These are phyloP conservation scores for Aspergillus unguis DNA, from an alignment of 2,329 filamentous ascomycete genomes.

Conservation along the genomic window DNA sequence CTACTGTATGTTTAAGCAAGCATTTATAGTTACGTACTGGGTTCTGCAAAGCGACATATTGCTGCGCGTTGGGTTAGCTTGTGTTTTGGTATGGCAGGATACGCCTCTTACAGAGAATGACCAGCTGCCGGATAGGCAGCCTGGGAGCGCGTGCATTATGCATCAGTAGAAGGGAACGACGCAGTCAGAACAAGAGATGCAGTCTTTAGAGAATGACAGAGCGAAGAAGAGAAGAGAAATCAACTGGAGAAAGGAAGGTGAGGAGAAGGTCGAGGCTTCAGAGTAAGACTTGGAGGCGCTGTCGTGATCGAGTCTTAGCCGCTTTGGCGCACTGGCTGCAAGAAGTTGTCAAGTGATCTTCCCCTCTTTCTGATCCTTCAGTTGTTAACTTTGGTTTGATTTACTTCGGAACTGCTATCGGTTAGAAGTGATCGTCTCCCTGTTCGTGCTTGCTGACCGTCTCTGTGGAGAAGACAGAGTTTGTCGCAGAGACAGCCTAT, in stretches of 20 bases:
- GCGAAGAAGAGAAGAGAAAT: neutral
- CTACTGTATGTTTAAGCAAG: slow-evolving; percentile 3
- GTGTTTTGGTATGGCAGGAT: slow-evolving; percentile 6
- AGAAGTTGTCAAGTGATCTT: slow-evolving; percentile 14
- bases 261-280: too few relatives aligned
- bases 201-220: neutral
- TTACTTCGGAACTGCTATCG: neutral
- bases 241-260: neutral
- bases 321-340: neutral
- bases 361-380: slow-evolving; percentile 4
- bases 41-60: slow-evolving; percentile 75
- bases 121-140: slow-evolving; percentile 72
- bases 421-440: too few relatives aligned
- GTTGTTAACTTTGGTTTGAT: neutral
- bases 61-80: slow-evolving; percentile 51
- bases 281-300: neutral
- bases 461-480: too few relatives aligned
- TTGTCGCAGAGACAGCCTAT: too few relatives aligned
- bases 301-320: neutral
- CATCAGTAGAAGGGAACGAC: slow-evolving; percentile 11
- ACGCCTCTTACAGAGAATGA: slow-evolving; percentile 64
- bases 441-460: too few relatives aligned
- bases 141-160: slow-evolving; percentile 46
- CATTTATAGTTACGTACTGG: slow-evolving; percentile 37
- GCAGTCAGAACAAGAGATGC: neutral